Conservation (phyloP, 2,329 filamentous ascomycete species). For the Fusarium pseudonygamai region DNA sequence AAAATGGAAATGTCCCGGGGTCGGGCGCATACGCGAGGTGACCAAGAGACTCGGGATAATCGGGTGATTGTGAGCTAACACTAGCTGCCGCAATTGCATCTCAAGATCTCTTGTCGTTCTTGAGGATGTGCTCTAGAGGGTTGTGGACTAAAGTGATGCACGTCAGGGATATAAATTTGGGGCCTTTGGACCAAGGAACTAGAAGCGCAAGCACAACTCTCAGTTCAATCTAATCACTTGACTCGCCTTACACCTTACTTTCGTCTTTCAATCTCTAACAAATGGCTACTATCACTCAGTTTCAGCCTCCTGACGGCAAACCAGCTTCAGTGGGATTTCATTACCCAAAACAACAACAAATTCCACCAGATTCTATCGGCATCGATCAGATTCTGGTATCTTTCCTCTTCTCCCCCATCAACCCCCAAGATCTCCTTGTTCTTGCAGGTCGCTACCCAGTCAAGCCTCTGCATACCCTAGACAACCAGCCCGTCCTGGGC, state of each 20-base stretch:
- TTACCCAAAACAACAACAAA: background rate
- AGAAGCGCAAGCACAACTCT: too few species aligned
- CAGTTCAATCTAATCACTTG: too few species aligned
- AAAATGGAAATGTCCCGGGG: too few species aligned
- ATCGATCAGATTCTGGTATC: background rate
- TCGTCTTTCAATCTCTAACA: too few species aligned
- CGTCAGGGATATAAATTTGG: background rate
- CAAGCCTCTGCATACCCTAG: constrained; percentile 7
- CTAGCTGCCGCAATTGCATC: background rate
- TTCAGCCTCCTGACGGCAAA: background rate
- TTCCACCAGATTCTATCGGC: background rate
- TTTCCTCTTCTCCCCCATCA: constrained; percentile 16
- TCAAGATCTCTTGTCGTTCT: background rate
- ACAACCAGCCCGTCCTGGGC: constrained; percentile 1
- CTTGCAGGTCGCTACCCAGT: constrained; percentile 23
- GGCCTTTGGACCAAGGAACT: background rate
- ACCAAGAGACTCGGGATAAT: background rate
- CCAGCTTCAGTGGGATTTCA: background rate
- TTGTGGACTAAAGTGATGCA: background rate
- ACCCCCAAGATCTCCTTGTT: constrained; percentile 20
- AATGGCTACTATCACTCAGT: background rate
- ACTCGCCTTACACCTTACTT: too few species aligned
- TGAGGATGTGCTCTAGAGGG: background rate
- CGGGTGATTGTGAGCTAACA: background rate
- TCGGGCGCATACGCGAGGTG: too few species aligned